Conservation (phyloP, 2,329 filamentous ascomycete species). For the Gyromitra esculenta region DNA sequence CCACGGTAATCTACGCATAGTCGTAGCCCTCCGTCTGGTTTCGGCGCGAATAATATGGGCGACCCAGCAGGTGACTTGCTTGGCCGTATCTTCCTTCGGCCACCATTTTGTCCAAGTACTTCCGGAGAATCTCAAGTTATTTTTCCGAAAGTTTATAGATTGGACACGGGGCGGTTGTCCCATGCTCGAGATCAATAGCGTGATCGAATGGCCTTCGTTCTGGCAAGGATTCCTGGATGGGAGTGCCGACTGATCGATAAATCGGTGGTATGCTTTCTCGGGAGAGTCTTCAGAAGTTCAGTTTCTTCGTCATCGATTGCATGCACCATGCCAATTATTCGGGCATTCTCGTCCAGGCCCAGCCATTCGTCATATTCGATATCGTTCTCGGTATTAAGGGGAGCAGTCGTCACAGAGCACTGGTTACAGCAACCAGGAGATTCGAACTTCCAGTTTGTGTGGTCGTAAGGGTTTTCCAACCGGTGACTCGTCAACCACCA, state of each 20-base stretch:
- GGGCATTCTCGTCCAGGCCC: background rate
- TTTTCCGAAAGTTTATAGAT: background rate
- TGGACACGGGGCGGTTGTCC: background rate
- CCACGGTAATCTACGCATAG: too few relatives aligned
- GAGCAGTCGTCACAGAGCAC: background rate
- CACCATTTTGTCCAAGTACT: slow-evolving; percentile 12
- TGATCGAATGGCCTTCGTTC: background rate
- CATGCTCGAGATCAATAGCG: background rate
- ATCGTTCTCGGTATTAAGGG: background rate
- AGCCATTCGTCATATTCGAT: background rate
- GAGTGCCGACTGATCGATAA: background rate
- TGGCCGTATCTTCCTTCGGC: background rate
- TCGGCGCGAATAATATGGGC: background rate
- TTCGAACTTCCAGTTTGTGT: background rate
- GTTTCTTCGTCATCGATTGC: background rate
- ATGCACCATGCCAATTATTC: background rate
- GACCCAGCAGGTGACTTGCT: background rate
- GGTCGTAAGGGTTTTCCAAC: background rate
- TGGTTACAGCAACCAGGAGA: background rate
- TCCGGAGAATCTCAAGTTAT: background rate
- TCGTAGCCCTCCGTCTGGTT: too few relatives aligned
- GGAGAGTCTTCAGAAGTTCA: fast-evolving
- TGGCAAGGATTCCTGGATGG: background rate
- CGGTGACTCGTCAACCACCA: background rate
- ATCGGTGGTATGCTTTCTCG: background rate